A percentile compares a stretch with the other conserved stretches of the same genome.
Evolutionary conservation across 75 land plant genomes (phyloP).

Genomic region (Azolla pinnata): DNA sequence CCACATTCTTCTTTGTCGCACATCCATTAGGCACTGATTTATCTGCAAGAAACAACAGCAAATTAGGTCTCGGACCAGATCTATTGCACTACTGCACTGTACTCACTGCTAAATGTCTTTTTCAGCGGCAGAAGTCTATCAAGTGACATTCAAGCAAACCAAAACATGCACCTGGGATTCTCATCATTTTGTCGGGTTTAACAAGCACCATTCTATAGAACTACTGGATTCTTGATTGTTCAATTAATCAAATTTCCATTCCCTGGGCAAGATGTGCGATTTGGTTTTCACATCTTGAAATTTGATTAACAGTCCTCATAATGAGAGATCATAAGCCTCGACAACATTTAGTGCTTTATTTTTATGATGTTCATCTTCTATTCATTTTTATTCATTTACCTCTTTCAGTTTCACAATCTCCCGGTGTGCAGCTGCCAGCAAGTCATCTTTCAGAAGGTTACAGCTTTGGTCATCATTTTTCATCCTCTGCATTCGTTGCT

Average conservation of each 20-base stretch:
- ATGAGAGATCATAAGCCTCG: too few species aligned
- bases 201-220: background rate
- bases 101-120: background rate
- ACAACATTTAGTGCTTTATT: too few species aligned
- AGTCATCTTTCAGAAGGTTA: slow-evolving; percentile 6
- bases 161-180: background rate
- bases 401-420: slow-evolving; percentile 15
- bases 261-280: too few species aligned
- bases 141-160: background rate
- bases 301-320: too few species aligned
- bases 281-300: too few species aligned
- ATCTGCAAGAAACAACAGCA: slow-evolving; percentile 9
- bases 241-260: too few species aligned
- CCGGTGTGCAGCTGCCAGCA: slow-evolving; percentile 23
- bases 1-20: background rate
- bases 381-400: slow-evolving; percentile 3
- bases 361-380: background rate
- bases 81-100: background rate
- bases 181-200: background rate
- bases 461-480: background rate
- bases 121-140: background rate
- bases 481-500: background rate
- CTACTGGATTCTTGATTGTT: too few species aligned
- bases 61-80: background rate
- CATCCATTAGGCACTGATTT: slow-evolving; percentile 8